Evolutionary conservation across 345 rosid genomes (phyloP), one percentile per base, ranked within the genome.

Genomic region (Brassica incana): DNA sequence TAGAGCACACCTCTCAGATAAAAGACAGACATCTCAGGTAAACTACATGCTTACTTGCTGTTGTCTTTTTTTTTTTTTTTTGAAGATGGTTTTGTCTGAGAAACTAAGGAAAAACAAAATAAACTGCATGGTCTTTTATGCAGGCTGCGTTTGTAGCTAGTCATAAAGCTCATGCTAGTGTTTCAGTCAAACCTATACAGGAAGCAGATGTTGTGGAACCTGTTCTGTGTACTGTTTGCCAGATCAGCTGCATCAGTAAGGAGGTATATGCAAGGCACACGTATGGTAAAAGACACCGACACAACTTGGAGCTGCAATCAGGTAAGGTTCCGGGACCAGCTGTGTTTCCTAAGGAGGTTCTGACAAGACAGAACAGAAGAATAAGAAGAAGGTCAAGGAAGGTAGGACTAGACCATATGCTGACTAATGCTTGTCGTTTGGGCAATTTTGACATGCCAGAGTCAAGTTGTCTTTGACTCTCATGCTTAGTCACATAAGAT

Each of bases 181-280:
- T 75, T 77, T 52, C 63, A 72, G 10, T 43, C 75, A 16, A 76
- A 84, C 52, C 78, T 43, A 8, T 74, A 80, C 77, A 81, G 30
- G 67, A 77, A 89, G 84, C 87, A 77, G 80, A 74, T 63, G 74
- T 73, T 71, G 80, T 81, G 25, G 59, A 71, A 82, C 82, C 76
- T 84, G 77, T 77, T 73, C 76, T 78, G 74, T 85, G 75, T 68
- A 85, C 65, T 69, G 79, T 69, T 83, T 88, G 89, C 79, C 87
- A 67, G 81, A 73, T 78, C 81, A 88, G 84, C 9, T 80, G 43
- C 64, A 23, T 5, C 18, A 76, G 12, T 79, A 71, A 45, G 40
- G 77, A 43, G 35, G 4, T 30, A 6, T 76, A 76, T 45, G 7
- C 6, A 76, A 70, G 2, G 0, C 83, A 76, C 64, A 71, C 8